Conservation (phyloP, 164 flowering plant species). For the Dillenia turbinata region DNA sequence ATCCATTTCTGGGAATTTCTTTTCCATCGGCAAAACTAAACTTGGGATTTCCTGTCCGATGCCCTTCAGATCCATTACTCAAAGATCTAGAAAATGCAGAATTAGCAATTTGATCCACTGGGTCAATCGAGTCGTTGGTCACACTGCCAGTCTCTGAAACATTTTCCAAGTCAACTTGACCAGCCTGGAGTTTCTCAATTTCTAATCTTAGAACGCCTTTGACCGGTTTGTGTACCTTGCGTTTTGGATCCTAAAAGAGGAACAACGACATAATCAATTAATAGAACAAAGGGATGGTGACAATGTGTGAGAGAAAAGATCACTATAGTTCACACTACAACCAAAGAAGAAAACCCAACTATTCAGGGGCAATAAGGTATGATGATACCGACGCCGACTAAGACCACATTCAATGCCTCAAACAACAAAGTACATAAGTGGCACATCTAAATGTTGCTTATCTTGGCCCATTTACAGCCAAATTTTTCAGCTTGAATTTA, state of each 20-base stretch:
- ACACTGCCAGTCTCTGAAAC: conserved; percentile 70
- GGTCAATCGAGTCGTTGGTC: conserved; percentile 60
- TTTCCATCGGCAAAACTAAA: conserved; percentile 41
- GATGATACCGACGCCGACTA: no score
- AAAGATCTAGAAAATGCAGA: conserved; percentile 39
- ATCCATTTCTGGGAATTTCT: conserved; percentile 46
- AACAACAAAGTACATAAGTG: no score
- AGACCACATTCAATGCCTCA: no score
- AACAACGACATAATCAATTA: background rate
- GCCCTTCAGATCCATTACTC: conserved; percentile 57
- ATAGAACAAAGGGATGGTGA: no score
- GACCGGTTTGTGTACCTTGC: conserved; percentile 94
- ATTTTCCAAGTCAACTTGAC: conserved; percentile 49
- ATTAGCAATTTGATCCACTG: conserved; percentile 43
- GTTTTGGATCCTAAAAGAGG: conserved; percentile 78
- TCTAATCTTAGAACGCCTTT: conserved; percentile 80
- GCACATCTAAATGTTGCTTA: no score
- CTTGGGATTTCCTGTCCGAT: conserved; percentile 39
- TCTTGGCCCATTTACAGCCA: no score
- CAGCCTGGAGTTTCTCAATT: conserved; percentile 72
- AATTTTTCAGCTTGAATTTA: no score
- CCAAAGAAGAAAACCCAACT: no score
- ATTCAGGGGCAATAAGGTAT: no score
- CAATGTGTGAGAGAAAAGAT: no score
- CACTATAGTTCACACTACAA: no score